phyloP scores from a whole-genome alignment of 2,329 filamentous ascomycete species.

The Amauroascus niger region DNA sequence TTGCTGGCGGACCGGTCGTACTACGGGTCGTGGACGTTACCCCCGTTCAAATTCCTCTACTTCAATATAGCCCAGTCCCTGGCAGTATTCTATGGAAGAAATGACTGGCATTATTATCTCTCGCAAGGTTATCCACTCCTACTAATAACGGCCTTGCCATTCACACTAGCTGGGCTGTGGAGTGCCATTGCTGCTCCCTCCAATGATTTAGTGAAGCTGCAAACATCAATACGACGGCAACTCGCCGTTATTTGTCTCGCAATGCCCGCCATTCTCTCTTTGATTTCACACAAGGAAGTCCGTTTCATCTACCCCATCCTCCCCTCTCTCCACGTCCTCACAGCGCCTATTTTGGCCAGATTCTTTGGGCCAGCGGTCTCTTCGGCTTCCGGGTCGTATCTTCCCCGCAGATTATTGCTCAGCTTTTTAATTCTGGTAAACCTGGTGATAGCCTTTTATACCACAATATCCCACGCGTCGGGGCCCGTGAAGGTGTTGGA shows the following conservation, averaged over 20 bases:
- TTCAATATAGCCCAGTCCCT: conserved; percentile 85
- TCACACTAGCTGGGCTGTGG: conserved; percentile 57
- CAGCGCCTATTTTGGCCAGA: conserved; percentile 54
- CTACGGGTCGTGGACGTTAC: conserved; percentile 80
- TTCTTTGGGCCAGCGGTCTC: conserved; percentile 51
- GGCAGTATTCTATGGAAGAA: conserved; percentile 84
- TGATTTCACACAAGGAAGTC: conserved; percentile 91
- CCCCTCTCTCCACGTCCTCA: conserved; percentile 72
- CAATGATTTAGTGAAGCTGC: background rate
- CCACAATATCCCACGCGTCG: conserved; percentile 66
- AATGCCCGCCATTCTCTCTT: conserved; percentile 56
- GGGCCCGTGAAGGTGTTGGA: conserved; percentile 65
- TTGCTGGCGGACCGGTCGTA: conserved; percentile 62
- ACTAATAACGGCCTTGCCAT: conserved; percentile 72
- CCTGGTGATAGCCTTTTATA: conserved; percentile 60
- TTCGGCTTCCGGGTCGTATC: conserved; percentile 23
- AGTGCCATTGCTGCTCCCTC: conserved; percentile 35
- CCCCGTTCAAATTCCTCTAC: conserved; percentile 74
- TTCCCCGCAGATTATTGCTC: conserved; percentile 47
- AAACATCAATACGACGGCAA: conserved; percentile 39
- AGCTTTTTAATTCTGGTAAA: conserved; percentile 55
- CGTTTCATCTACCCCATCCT: conserved; percentile 92
- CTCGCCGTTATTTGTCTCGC: conserved; percentile 51
- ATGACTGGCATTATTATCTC: conserved; percentile 86
- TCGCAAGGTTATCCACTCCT: conserved; percentile 82